These are phyloP conservation scores for Silene latifolia DNA, from an alignment of 148 eudicot species.

Conservation along the genomic window DNA sequence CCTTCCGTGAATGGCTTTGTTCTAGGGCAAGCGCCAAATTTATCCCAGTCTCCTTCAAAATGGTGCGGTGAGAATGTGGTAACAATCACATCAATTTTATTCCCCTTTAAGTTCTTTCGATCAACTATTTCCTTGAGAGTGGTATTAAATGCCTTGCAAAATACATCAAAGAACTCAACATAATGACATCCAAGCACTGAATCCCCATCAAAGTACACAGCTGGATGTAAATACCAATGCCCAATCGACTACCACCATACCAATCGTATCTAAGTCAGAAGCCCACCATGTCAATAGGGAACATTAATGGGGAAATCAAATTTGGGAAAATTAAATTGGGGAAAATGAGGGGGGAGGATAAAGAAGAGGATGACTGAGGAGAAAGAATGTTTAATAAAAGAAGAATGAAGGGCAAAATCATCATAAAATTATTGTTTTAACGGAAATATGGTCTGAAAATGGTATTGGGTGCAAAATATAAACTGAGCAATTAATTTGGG, in stretches of 20 bases:
- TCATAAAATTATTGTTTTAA: too few relatives aligned
- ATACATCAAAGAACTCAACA: slow-evolving; percentile 64
- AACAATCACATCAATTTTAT: slow-evolving; percentile 45
- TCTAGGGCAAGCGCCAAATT: slow-evolving; percentile 77
- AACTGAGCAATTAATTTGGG: too few relatives aligned
- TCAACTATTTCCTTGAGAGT: slow-evolving; percentile 49
- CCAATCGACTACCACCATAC: slow-evolving; percentile 73
- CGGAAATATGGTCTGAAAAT: too few relatives aligned
- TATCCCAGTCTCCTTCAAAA: slow-evolving; percentile 92
- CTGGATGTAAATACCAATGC: slow-evolving; percentile 90
- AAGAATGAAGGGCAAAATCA: too few relatives aligned
- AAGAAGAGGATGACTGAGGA: too few relatives aligned
- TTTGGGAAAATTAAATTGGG: too few relatives aligned
- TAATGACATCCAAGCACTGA: slow-evolving; percentile 62
- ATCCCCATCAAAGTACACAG: slow-evolving; percentile 55
- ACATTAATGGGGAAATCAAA: too few relatives aligned
- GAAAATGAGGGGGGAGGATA: too few relatives aligned
- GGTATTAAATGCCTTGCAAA: slow-evolving; percentile 63
- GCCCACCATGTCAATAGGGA: too few relatives aligned
- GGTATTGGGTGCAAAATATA: too few relatives aligned
- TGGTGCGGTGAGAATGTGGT: slow-evolving; percentile 85
- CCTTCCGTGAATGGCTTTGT: slow-evolving; percentile 52
- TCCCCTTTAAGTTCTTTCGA: slow-evolving; percentile 29
- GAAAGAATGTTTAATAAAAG: too few relatives aligned
- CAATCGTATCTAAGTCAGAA: slow-evolving; percentile 53